Evolutionary conservation across 805 yeast species (phyloP).

Genomic region (Cyberlindnera misumaiensis): DNA sequence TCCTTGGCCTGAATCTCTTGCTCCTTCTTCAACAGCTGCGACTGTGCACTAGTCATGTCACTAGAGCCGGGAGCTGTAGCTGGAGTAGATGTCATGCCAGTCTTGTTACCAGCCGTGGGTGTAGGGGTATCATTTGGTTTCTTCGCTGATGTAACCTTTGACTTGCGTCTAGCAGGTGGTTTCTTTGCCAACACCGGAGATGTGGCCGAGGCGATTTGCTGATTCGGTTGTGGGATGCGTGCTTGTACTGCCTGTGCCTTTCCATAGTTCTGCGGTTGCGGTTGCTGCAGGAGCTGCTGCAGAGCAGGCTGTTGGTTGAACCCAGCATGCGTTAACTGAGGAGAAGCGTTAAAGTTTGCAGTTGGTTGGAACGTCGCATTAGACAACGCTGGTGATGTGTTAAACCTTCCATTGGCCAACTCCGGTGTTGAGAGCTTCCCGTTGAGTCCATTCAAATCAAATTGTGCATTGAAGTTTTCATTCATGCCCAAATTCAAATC

Average conservation of each 20-base stretch:
- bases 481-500: slow-evolving; percentile 1
- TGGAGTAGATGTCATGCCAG: slow-evolving; percentile 3
- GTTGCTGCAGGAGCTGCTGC: slow-evolving; percentile 4
- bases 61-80: not conserved
- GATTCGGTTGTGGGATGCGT: slow-evolving; percentile 1
- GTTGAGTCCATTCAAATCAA: slow-evolving; percentile 11
- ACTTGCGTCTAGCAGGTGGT: slow-evolving; percentile 10
- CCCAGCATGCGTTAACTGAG: slow-evolving; percentile 7
- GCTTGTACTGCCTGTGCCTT: slow-evolving; percentile 7
- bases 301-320: slow-evolving; percentile 1
- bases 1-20: slow-evolving; percentile 19
- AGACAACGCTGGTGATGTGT: slow-evolving; percentile 11
- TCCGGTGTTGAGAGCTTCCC: slow-evolving; percentile 13
- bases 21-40: slow-evolving; percentile 20
- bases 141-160: slow-evolving; percentile 8
- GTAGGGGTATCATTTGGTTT: slow-evolving; percentile 7
- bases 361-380: slow-evolving; percentile 7
- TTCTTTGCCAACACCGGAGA: slow-evolving; percentile 8
- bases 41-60: slow-evolving; percentile 4
- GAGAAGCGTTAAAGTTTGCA: slow-evolving; percentile 10
- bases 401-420: slow-evolving; percentile 9
- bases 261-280: slow-evolving; percentile 1
- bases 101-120: slow-evolving; percentile 4
- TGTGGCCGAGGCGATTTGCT: slow-evolving; percentile 3
- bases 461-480: slow-evolving; percentile 2